Base-by-base conservation (phyloP, 2,329 filamentous ascomycete species). In the Cryphonectria nitschkei region DNA sequence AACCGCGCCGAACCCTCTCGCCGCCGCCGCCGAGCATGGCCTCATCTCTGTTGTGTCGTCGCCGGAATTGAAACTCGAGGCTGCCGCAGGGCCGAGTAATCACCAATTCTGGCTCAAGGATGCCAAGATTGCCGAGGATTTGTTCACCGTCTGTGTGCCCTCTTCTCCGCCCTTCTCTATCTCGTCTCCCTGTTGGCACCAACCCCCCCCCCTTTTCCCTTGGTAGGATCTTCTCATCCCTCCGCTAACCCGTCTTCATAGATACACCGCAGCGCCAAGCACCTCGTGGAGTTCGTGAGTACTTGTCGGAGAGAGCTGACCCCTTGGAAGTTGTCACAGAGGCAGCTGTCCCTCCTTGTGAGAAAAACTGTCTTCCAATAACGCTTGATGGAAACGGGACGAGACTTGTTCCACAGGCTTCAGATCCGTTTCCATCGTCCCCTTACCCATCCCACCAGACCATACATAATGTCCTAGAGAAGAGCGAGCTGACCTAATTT, bases 101-200 rank as follows among this genome's bases (percentile, higher is more conserved):
- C 73, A 72, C 41, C 71, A 73, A 32, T 74, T 74, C 56, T 74
- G 73, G 73, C 22, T 74, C 65, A 73, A 67, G 32, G 73, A 74
- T 29, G 41, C 69, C 11, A 74, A 73, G 8, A 68, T 74, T 37
- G 73, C 71, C 65, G 73, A 74, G 65, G 72, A 68, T n/a, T 41
- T 74, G 11, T 73, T 73, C 46, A 74, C 73, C 41, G 73, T 74
- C 6, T 67, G 73, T 71, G 2, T n/a, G 26, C 3, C 14, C n/a
- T 13, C 60, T 41, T 9, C 26, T 26, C 6, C 4, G 2, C 13
- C n/a, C 22, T 37, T 19, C 34, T 22, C 22, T 22, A 9, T 41
- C 32, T 39, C 9, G 14, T 14, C n/a, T 16, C 7, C 7, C 43
- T 50, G 5, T 19, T 19, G 19, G 1, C 43, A 50, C 19, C 19